Conservation (phyloP, 208 protist species). For the Wallacemonas sp. region DNA sequence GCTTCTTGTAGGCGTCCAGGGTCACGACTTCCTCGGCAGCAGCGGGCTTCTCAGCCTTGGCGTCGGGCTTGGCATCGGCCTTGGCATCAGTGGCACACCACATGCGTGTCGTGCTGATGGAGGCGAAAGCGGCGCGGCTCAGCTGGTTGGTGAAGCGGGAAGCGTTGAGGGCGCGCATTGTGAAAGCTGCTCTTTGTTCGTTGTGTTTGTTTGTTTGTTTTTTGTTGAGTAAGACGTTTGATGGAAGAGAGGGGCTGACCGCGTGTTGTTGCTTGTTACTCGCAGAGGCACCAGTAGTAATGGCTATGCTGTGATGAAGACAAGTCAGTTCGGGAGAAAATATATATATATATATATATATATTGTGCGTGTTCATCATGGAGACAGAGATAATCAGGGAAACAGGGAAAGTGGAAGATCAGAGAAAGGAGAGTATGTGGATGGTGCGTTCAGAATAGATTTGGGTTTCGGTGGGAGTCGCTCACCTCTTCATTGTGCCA, state of each 20-base stretch:
- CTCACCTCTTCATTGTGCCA: not conserved
- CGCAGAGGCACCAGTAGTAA: not conserved
- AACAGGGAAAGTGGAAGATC: not conserved
- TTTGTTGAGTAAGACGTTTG: not conserved
- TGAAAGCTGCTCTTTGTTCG: not conserved
- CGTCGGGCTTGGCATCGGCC: conserved; percentile 28
- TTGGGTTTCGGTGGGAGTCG: not conserved
- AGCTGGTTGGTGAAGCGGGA: conserved; percentile 6
- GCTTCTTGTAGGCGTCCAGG: conserved; percentile 29
- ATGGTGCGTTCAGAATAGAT: not conserved
- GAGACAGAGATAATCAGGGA: not conserved
- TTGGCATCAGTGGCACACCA: conserved; percentile 44
- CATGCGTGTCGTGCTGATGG: conserved; percentile 22
- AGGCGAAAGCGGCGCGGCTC: conserved; percentile 16
- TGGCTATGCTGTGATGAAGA: too few relatives aligned
- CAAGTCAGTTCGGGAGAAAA: too few relatives aligned
- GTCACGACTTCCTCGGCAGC: conserved; percentile 31
- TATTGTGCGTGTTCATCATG: not conserved
- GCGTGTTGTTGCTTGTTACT: not conserved
- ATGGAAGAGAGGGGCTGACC: not conserved
- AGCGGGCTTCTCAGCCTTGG: conserved; percentile 17
- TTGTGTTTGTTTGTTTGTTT: too few relatives aligned
- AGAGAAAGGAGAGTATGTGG: not conserved
- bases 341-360: too few relatives aligned
- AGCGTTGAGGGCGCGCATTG: conserved; percentile 30